Conservation (phyloP, 345 rosid genomes). For the Cardamine chenopodiifolia region DNA sequence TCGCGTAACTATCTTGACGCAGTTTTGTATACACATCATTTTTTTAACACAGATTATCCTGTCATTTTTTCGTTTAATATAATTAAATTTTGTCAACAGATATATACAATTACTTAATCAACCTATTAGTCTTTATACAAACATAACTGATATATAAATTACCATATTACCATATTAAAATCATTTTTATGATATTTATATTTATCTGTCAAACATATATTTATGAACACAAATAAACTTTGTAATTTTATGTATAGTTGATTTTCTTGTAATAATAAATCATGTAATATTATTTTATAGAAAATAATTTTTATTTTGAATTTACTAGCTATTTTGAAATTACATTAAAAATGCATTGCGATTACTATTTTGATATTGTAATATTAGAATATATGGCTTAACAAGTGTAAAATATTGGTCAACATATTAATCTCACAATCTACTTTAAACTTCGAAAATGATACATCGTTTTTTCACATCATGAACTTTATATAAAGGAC, state of each 20-base stretch:
- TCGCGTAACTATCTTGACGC: neutral
- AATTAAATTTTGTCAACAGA: constrained; percentile 6
- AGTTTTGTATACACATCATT: constrained; percentile 14
- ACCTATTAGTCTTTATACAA: neutral
- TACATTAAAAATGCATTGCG: no score
- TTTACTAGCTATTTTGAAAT: neutral
- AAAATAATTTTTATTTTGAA: neutral
- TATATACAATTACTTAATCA: neutral
- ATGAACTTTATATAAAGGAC: no score
- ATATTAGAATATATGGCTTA: no score
- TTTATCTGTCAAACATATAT: neutral
- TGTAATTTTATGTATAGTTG: neutral
- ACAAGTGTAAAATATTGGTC: no score
- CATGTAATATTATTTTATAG: neutral
- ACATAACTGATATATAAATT: neutral
- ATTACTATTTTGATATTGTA: no score
- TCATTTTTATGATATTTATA: neutral
- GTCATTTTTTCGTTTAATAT: neutral
- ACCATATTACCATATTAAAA: neutral
- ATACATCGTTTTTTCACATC: no score
- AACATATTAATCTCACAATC: no score
- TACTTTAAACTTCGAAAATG: no score
- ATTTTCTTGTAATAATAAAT: neutral
- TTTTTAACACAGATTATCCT: neutral
- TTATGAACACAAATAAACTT: neutral